These are phyloP conservation scores for Backusella parvicylindrica DNA, from an alignment of 192 early-diverging fungal genomes.

Conservation along the genomic window DNA sequence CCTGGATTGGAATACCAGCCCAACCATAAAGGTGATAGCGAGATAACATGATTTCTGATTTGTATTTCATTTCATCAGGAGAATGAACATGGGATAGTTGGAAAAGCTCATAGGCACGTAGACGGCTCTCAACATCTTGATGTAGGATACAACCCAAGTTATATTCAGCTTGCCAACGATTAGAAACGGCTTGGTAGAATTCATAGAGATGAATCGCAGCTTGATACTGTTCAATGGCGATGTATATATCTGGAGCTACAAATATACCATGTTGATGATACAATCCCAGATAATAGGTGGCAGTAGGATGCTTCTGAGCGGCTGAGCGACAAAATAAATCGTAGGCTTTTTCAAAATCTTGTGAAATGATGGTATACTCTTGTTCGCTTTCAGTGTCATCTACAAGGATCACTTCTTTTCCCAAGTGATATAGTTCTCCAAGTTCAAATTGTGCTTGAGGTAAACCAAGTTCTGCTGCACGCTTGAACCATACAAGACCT, in stretches of 20 bases:
- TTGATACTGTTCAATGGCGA: constrained; percentile 23
- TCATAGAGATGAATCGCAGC: not conserved
- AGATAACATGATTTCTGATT: constrained; percentile 24
- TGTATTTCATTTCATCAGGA: not conserved
- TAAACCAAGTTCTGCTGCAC: constrained; percentile 13
- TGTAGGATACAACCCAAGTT: constrained; percentile 26
- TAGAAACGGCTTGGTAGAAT: not conserved
- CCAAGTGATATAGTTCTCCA: constrained; percentile 15
- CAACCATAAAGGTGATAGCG: constrained; percentile 33
- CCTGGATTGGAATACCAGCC: constrained; percentile 3
- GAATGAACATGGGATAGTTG: constrained; percentile 17
- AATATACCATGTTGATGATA: constrained; percentile 28
- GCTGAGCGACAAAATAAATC: constrained; percentile 25
- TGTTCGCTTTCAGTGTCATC: not conserved
- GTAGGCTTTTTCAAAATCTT: constrained; percentile 29
- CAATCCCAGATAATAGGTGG: constrained; percentile 11
- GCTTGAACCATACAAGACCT: not conserved
- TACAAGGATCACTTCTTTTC: not conserved
- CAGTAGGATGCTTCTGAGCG: constrained; percentile 8
- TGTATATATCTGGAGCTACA: constrained; percentile 26
- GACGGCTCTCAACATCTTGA: constrained; percentile 6
- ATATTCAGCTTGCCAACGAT: constrained; percentile 26
- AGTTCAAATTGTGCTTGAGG: constrained; percentile 16
- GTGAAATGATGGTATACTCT: not conserved
- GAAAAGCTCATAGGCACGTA: constrained; percentile 14